phyloP scores from a whole-genome alignment of 352 stramenopile genomes.

The Detonula confervacea region DNA sequence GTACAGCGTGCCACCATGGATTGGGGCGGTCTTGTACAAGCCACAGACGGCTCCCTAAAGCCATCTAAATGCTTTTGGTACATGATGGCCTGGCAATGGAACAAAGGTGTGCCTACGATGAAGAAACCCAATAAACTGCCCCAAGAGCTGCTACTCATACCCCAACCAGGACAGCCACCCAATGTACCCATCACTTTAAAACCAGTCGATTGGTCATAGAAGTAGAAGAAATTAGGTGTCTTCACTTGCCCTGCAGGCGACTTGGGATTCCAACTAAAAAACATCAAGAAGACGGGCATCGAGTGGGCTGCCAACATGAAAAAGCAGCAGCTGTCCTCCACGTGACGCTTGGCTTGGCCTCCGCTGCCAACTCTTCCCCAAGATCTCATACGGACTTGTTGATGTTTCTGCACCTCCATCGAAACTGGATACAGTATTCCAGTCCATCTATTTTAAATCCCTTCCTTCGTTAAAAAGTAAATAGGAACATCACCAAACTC shows the following conservation, averaged over 20 bases:
- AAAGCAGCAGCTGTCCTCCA: not conserved
- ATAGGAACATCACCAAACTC: constrained; percentile 9
- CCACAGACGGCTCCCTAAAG: constrained; percentile 5
- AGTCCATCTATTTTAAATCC: not conserved
- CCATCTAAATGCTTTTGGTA: constrained; percentile 28
- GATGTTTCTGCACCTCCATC: not conserved
- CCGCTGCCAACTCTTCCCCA: not conserved
- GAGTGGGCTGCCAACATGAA: not conserved
- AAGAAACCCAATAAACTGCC: too few relatives aligned
- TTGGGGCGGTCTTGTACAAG: not conserved
- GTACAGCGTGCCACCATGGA: not conserved
- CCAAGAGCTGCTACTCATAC: too few relatives aligned
- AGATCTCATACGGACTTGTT: constrained; percentile 9
- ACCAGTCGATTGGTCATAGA: too few relatives aligned
- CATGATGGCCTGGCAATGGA: too few relatives aligned
- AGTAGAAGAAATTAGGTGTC: not conserved
- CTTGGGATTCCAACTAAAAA: not conserved
- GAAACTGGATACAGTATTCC: not conserved
- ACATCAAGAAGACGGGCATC: not conserved
- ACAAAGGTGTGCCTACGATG: too few relatives aligned
- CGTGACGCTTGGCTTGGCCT: constrained; percentile 3
- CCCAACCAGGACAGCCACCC: too few relatives aligned
- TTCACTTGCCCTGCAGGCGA: not conserved
- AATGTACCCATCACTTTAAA: too few relatives aligned
- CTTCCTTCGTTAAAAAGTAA: constrained; percentile 15